phyloP scores from a whole-genome alignment of 73 alveolate genomes.

The Stentor coeruleus region DNA sequence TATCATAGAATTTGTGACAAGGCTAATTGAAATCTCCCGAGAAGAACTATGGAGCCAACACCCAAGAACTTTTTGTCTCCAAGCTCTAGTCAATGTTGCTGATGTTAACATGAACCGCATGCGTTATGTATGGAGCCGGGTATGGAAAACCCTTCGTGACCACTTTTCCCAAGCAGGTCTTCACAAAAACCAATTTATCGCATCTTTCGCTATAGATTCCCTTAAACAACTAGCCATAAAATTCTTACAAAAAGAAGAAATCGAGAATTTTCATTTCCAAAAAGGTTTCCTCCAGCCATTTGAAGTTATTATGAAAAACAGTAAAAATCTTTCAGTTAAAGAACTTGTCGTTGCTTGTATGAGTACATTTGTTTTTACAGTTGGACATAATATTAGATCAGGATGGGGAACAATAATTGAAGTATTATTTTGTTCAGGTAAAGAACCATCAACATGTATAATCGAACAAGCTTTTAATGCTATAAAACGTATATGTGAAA shows the following conservation, averaged over 20 bases:
- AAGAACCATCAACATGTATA: neutral
- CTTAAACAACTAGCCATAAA: conserved; percentile 70
- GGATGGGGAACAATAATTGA: neutral
- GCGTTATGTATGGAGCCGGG: conserved; percentile 64
- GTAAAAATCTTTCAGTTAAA: neutral
- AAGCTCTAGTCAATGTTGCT: conserved; percentile 74
- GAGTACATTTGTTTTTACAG: neutral
- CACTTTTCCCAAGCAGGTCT: conserved; percentile 63
- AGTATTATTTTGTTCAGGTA: neutral
- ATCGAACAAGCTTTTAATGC: conserved; percentile 3
- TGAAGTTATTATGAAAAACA: conserved; percentile 52
- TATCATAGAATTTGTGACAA: conserved; percentile 56
- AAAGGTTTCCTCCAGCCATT: conserved; percentile 80
- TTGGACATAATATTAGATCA: neutral
- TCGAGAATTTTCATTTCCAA: conserved; percentile 60
- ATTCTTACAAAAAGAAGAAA: conserved; percentile 69
- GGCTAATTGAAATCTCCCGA: conserved; percentile 54
- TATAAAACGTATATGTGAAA: neutral
- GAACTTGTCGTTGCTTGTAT: conserved; percentile 2
- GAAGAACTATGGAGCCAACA: conserved; percentile 53
- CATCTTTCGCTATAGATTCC: conserved; percentile 60
- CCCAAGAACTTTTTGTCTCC: conserved; percentile 62
- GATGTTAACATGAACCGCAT: conserved; percentile 77
- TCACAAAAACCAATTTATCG: conserved; percentile 36
- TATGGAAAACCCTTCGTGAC: conserved; percentile 62